Conservation (phyloP, 148 eudicot genomes). For the Rheum nobile region DNA sequence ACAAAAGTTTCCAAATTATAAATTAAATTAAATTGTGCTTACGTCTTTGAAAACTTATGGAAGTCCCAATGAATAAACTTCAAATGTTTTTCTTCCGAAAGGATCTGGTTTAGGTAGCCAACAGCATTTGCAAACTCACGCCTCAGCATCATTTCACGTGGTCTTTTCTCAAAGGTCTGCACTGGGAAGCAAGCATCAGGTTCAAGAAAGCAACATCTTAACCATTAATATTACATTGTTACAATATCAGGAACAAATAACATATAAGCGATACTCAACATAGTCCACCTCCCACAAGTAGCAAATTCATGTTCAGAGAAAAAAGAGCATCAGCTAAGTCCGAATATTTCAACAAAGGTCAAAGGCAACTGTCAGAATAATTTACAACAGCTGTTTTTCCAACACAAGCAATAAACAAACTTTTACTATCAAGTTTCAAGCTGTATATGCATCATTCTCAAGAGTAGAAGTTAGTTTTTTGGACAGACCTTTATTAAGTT, state of each 20-base stretch:
- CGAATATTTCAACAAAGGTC: too few species aligned
- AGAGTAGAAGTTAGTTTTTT: neutral
- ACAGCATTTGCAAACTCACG: slow-evolving; percentile 93
- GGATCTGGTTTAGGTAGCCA: slow-evolving; percentile 81
- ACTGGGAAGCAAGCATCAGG: slow-evolving; percentile 1
- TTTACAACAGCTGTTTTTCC: too few species aligned
- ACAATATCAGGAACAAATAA: neutral
- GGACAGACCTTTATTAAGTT: slow-evolving; percentile 81
- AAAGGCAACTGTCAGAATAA: too few species aligned
- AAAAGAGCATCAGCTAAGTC: neutral
- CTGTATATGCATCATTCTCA: neutral
- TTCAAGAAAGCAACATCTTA: neutral
- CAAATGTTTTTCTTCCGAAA: slow-evolving; percentile 60
- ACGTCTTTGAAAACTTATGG: slow-evolving; percentile 96
- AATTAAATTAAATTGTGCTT: slow-evolving; percentile 1
- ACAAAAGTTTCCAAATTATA: neutral
- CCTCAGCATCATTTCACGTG: slow-evolving; percentile 93
- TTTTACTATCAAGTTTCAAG: neutral
- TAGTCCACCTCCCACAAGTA: neutral
- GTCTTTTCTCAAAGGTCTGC: slow-evolving; percentile 96
- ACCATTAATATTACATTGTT: neutral
- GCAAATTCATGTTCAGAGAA: neutral
- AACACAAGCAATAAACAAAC: neutral
- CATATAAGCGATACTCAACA: neutral
- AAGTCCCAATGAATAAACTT: slow-evolving; percentile 92